phyloP scores from a whole-genome alignment of 2,329 filamentous ascomycete genomes.

The Aspergillus clavatus region DNA sequence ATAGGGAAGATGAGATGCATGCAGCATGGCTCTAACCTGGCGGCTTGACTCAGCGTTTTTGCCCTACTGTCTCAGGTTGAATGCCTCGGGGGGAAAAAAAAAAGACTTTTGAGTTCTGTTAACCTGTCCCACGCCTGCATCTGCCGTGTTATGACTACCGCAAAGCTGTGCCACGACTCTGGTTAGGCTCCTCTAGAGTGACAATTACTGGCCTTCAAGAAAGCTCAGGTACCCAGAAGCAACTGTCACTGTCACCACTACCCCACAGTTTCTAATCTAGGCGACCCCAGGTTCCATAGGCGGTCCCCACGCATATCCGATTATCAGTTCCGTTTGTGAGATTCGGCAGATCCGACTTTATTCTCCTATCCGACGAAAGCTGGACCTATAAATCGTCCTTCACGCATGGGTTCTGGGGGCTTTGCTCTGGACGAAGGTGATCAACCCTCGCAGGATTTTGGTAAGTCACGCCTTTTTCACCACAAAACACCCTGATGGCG shows the following conservation, averaged over 20 bases:
- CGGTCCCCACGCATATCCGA: background rate
- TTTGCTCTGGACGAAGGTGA: background rate
- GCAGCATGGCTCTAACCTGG: no score
- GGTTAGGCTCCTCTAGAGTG: no score
- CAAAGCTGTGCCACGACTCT: background rate
- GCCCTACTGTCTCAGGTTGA: no score
- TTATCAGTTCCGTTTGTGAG: background rate
- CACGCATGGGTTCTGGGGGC: background rate
- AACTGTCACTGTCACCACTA: background rate
- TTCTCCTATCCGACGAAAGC: background rate
- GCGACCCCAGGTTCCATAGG: background rate
- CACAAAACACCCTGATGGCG: background rate
- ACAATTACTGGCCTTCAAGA: background rate
- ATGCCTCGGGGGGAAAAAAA: no score
- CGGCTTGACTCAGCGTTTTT: no score
- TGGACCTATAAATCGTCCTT: background rate
- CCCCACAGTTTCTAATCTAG: background rate
- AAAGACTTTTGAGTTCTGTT: background rate
- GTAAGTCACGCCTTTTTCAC: background rate
- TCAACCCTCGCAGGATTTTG: background rate
- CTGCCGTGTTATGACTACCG: background rate
- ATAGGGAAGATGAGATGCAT: no score
- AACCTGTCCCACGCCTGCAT: background rate
- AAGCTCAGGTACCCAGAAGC: background rate
- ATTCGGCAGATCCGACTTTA: background rate